Percentiles rank a stretch among this genome's conserved stretches.
Evolutionary conservation across 345 rosid genomes (phyloP).

Genomic region (Syzygium grande): DNA sequence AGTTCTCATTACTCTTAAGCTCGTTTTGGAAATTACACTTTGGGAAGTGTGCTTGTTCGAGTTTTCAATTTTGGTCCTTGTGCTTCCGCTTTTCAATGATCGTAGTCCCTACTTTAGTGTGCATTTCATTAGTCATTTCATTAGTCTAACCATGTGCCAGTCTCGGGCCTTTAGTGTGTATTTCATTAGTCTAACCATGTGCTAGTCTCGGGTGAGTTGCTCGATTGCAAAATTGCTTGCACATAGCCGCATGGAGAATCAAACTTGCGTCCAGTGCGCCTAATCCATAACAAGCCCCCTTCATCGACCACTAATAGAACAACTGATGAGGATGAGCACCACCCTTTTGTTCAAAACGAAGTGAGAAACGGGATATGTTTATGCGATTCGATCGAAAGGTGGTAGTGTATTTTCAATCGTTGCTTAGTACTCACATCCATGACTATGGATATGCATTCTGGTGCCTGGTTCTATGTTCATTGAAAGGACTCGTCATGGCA

Average conservation of each 20-base stretch:
- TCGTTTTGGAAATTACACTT: too few relatives aligned
- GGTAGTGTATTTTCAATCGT: neutral
- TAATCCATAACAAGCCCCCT: neutral
- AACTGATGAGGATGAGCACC: neutral
- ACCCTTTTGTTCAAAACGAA: neutral
- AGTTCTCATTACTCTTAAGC: too few relatives aligned
- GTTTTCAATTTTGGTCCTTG: too few relatives aligned
- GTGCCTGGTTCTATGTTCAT: neutral
- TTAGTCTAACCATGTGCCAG: too few relatives aligned
- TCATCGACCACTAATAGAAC: neutral
- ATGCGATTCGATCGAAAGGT: neutral
- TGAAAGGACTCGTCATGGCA: neutral
- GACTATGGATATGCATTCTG: neutral
- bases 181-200: too few relatives aligned
- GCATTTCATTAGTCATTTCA: too few relatives aligned
- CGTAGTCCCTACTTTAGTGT: too few relatives aligned
- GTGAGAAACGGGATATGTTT: neutral
- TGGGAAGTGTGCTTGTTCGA: too few relatives aligned
- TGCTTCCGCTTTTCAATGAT: too few relatives aligned
- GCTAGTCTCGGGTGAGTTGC: rapidly evolving
- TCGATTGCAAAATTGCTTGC: rapidly evolving
- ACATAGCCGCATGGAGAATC: neutral
- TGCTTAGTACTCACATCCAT: too few relatives aligned
- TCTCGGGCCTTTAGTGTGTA: too few relatives aligned
- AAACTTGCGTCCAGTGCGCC: neutral